These are phyloP conservation scores for Sordariomycetes sp. DNA, from an alignment of 2,329 filamentous ascomycete species.

Conservation along the genomic window DNA sequence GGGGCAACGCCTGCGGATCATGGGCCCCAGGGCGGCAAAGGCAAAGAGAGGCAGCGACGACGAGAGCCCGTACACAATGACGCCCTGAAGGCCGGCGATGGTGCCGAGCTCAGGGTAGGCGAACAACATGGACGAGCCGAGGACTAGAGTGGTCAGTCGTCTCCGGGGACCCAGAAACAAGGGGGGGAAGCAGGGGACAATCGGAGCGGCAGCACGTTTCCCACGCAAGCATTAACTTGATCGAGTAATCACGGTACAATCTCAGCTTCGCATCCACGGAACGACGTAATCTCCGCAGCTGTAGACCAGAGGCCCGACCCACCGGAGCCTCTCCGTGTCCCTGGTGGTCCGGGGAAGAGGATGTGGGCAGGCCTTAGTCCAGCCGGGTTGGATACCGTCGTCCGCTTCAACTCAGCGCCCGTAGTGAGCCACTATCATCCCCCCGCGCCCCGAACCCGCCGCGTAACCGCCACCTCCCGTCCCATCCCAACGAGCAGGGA, in stretches of 20 bases:
- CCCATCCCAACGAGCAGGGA: not conserved
- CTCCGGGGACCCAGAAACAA: conserved; percentile 8
- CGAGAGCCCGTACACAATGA: conserved; percentile 62
- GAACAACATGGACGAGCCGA: conserved; percentile 75
- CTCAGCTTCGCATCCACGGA: conserved; percentile 61
- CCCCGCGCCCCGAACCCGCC: conserved; percentile 7
- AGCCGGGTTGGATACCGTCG: conserved; percentile 36
- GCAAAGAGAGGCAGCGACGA: conserved; percentile 60
- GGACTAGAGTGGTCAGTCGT: conserved; percentile 45
- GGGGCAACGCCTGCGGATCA: conserved; percentile 68
- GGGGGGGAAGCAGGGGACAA: conserved; percentile 17
- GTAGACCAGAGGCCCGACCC: conserved; percentile 7
- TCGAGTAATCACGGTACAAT: conserved; percentile 92
- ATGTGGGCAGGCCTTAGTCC: not conserved
- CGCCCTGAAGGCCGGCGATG: conserved; percentile 65
- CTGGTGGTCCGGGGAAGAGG: not conserved
- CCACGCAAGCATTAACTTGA: conserved; percentile 99
- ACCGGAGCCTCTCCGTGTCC: conserved; percentile 5
- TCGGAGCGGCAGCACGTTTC: conserved; percentile 88
- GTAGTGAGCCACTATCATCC: conserved; percentile 61
- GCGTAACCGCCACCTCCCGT: not conserved
- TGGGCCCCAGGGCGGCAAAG: conserved; percentile 62
- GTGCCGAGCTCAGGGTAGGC: conserved; percentile 71
- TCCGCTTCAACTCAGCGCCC: conserved; percentile 56
- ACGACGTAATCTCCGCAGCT: conserved; percentile 21